Evolutionary conservation across 257 asterid genomes (phyloP), one percentile per base, ranked within the genome.

Genomic region (Scutellaria barbata): DNA sequence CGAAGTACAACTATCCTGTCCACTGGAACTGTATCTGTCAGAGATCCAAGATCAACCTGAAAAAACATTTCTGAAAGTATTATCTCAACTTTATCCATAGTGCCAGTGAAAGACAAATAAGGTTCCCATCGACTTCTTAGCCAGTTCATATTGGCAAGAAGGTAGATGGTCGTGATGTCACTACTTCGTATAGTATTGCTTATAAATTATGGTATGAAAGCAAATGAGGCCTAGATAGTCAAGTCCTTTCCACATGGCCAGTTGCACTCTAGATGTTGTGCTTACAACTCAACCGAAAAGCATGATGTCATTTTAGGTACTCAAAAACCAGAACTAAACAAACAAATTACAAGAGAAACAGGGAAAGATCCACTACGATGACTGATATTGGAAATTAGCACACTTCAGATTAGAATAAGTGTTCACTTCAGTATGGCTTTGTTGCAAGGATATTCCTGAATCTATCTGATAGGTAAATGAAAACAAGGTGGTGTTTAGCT

Each of bases 21-120:
- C 55, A 85, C 79, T 12, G 99, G 98, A 69, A 95, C 92, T 8
- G 99, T 95, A 80, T 95, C 99, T 86, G 85, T 88, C 40, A 95
- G 82, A 69, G 98, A 86, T 66, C 86, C 89, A 59, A 95, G 94
- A 84, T 95, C 96, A 76, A 95, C 95, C 99, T 94, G 81, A 16
- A 81, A 72, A 71, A 46, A 74, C 9, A 18, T 53, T 69, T 30
- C 53, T 20, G 63, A 12, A 75, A 35, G 50, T 35, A 67, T 52
- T 72, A 50, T 52, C 8, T 5, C 10, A 14, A 18, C 18, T 40
- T 58, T 8, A 7, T 8, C 64, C 35, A 55, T 52, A 30, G 37
- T 61, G 42, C 30, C 40, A 16, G 43, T 45, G 63, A 62, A 42
- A 42, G 68, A 42, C 12, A 41, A 22, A 50, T 72, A 48, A 17